Evolutionary conservation across 768 basidiomycete species (phyloP), one percentile per base, ranked within the genome.

Genomic region (Serpula lacrymans): DNA sequence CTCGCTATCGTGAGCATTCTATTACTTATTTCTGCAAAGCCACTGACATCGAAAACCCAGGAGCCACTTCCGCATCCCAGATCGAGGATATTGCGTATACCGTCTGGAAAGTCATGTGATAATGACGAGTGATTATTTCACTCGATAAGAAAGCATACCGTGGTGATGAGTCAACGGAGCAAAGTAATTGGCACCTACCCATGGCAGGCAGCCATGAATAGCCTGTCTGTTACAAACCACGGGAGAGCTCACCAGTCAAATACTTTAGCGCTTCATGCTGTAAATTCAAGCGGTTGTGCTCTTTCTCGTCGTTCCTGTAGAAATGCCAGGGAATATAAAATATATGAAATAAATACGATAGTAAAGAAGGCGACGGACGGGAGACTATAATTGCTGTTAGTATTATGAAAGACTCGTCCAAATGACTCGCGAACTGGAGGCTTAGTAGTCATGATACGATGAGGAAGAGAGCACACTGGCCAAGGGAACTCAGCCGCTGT

Each of bases 181-280:
- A 26, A 38, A 17, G 21, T 38, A 38, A 17, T 38, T 38, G 13
- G n/a, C 24, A 10, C 37, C 37, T 38, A 33, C n/a, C 14, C 8
- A 14, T 33, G 6, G 6, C 7, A 18, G n/a, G 31, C 14, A 18
- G 7, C n/a, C n/a, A 14, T 14, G n/a, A 18, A 14, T 33, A 14
- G 31, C 14, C 14, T 29, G n/a, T n/a, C n/a, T n/a, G n/a, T n/a
- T n/a, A n/a, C n/a, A n/a, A n/a, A n/a, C n/a, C 6, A 14, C n/a
- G 6, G 31, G n/a, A n/a, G 6, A 8, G n/a, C 31, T n/a, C 14
- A 33, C 31, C 31, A 6, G n/a, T 18, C 6, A 33, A 14, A 8
- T 33, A 8, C 20, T 33, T 6, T 18, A 33, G n/a, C 8, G 20
- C 6, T 33, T 14, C 20, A 33, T 33, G 31, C 20, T 33, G 31